These are phyloP conservation scores for Crithidia bombi DNA, from an alignment of 208 protist species.

Conservation along the genomic window DNA sequence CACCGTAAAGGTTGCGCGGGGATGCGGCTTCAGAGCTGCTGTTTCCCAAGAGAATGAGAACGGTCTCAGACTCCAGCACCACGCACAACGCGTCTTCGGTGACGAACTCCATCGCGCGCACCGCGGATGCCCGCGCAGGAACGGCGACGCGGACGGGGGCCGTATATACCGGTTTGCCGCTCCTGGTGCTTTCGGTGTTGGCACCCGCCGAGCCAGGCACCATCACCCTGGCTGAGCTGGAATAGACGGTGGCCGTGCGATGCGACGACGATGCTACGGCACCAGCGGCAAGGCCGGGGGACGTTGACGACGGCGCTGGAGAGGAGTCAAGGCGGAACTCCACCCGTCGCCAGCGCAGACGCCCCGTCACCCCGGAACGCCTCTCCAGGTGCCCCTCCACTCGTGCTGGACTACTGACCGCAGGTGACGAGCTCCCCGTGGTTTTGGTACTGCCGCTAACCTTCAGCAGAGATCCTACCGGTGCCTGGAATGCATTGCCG, in stretches of 20 bases:
- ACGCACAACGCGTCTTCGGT: constrained; percentile 46
- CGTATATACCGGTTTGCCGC: not conserved
- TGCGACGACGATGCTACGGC: not conserved
- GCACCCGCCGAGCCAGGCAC: no score
- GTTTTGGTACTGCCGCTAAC: not conserved
- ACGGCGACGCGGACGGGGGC: constrained; percentile 27
- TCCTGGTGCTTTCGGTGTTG: no score
- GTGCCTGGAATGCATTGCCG: constrained; percentile 1
- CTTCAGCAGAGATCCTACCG: not conserved
- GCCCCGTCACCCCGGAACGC: constrained; percentile 15
- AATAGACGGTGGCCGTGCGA: not conserved
- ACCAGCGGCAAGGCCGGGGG: not conserved
- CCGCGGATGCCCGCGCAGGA: constrained; percentile 4
- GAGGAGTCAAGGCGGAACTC: constrained; percentile 9
- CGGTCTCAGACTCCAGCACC: constrained; percentile 42
- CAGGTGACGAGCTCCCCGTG: not conserved
- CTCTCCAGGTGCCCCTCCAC: not conserved
- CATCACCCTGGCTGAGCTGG: not conserved
- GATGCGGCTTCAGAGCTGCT: not conserved
- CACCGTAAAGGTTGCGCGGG: not conserved
- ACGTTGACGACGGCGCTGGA: not conserved
- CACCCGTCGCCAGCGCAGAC: constrained; percentile 31
- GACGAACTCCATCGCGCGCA: constrained; percentile 45
- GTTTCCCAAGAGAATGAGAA: constrained; percentile 45
- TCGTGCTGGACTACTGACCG: not conserved